A percentile compares a stretch with the other conserved stretches of the same genome.
These are phyloP conservation scores for Fusarium xyrophilum DNA, from an alignment of 2,329 filamentous ascomycete genomes.

Conservation along the genomic window DNA sequence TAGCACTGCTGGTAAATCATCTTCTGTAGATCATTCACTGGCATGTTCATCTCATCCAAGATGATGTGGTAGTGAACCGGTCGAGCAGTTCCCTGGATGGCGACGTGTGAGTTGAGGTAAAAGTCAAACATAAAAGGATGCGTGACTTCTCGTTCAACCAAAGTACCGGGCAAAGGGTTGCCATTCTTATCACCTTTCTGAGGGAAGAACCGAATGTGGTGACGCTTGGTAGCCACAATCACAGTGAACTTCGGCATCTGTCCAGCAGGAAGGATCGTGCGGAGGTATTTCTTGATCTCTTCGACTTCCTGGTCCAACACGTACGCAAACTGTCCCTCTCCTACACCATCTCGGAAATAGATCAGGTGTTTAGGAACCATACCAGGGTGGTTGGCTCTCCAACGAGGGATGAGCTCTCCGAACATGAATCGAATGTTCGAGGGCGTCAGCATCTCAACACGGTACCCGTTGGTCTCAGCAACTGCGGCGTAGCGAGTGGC, in stretches of 20 bases:
- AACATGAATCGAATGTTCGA: conserved; percentile 73
- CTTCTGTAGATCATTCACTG: conserved; percentile 74
- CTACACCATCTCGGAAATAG: conserved; percentile 93
- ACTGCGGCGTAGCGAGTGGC: conserved; percentile 79
- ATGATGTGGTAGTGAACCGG: conserved; percentile 94
- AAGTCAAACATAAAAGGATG: conserved; percentile 93
- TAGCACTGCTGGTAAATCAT: conserved; percentile 97
- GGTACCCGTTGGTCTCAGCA: conserved; percentile 82
- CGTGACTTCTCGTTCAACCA: conserved; percentile 90
- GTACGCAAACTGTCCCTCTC: conserved; percentile 82
- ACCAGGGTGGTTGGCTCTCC: conserved; percentile 62
- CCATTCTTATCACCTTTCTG: conserved; percentile 72
- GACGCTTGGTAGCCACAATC: conserved; percentile 89
- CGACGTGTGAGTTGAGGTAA: conserved; percentile 67
- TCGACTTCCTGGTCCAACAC: conserved; percentile 80
- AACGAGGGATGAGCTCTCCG: conserved; percentile 66
- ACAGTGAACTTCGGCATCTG: conserved; percentile 76
- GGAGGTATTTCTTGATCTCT: conserved; percentile 70
- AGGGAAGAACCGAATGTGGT: conserved; percentile 94
- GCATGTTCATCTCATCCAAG: conserved; percentile 76
- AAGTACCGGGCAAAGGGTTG: conserved; percentile 84
- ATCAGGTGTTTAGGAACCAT: conserved; percentile 73
- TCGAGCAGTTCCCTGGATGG: conserved; percentile 92
- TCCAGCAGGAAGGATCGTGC: conserved; percentile 43
- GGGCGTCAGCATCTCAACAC: conserved; percentile 77